Evolutionary conservation across 2,329 filamentous ascomycete genomes (phyloP).

Genomic region (Bipolaris bicolor): DNA sequence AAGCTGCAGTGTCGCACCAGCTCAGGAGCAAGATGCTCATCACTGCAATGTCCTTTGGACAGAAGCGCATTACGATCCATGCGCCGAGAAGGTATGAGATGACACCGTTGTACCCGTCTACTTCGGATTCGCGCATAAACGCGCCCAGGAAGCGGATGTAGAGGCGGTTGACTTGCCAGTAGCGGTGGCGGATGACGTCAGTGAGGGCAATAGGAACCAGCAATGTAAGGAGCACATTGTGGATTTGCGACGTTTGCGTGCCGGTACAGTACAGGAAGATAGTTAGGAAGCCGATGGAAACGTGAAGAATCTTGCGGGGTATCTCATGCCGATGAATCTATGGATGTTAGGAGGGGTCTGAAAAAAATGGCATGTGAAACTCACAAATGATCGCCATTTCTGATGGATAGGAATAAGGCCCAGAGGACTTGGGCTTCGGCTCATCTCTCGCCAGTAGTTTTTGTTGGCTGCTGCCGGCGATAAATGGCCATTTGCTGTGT

Average conservation of each 20-base stretch:
- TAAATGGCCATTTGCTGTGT: constrained; percentile 69
- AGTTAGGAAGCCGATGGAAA: constrained; percentile 95
- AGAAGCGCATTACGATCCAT: constrained; percentile 82
- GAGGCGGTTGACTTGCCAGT: constrained; percentile 78
- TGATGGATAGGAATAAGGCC: constrained; percentile 94
- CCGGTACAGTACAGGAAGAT: constrained; percentile 83
- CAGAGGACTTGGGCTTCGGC: constrained; percentile 87
- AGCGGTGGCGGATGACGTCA: constrained; percentile 84
- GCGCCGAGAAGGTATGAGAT: constrained; percentile 95
- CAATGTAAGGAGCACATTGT: constrained; percentile 80
- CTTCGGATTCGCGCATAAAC: constrained; percentile 96
- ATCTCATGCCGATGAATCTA: constrained; percentile 89
- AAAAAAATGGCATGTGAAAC: constrained; percentile 27
- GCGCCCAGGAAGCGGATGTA: constrained; percentile 87
- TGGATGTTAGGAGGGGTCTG: constrained; percentile 20
- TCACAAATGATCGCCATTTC: constrained; percentile 85
- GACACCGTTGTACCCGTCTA: constrained; percentile 91
- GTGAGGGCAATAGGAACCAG: constrained; percentile 83
- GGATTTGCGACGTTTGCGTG: constrained; percentile 76
- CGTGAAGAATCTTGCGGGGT: constrained; percentile 88
- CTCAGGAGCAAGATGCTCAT: constrained; percentile 88
- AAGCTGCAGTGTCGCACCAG: constrained; percentile 98
- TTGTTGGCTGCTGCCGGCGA: constrained; percentile 68
- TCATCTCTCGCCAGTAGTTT: constrained; percentile 86
- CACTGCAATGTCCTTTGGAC: constrained; percentile 91